Conservation (phyloP, 139 green algal genomes). For the Gonium pectorale region DNA sequence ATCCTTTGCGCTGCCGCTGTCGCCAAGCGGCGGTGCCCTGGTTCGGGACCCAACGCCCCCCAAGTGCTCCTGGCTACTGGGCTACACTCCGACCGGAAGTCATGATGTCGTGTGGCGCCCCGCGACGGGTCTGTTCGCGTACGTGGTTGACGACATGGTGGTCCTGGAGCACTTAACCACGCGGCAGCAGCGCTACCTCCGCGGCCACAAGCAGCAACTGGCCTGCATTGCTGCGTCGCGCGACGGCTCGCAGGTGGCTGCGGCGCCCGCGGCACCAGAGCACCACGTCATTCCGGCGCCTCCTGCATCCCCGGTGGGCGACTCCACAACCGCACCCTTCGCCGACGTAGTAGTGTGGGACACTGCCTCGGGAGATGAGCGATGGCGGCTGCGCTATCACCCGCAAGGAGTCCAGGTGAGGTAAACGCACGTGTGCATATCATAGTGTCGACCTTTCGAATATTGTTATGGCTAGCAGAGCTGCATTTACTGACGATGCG, state of each 20-base stretch:
- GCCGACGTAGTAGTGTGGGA: constrained; percentile 52
- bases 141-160: constrained; percentile 59
- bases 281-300: constrained; percentile 26
- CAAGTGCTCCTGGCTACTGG: constrained; percentile 38
- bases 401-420: constrained; percentile 48
- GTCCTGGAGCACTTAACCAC: constrained; percentile 67
- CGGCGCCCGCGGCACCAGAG: constrained; percentile 10
- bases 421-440: not conserved
- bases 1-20: not conserved
- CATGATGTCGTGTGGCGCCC: constrained; percentile 54
- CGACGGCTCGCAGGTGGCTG: constrained; percentile 17
- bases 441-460: not conserved
- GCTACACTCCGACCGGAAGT: constrained; percentile 44
- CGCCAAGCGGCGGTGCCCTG: too few species aligned
- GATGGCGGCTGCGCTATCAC: constrained; percentile 57
- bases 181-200: constrained; percentile 52
- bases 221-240: constrained; percentile 7
- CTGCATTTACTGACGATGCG: too few species aligned
- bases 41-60: too few species aligned
- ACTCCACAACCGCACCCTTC: constrained; percentile 23
- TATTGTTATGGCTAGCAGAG: too few species aligned
- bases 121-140: constrained; percentile 55
- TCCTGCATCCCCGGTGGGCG: not conserved
- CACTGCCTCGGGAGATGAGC: constrained; percentile 6
- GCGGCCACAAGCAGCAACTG: constrained; percentile 9